These are phyloP conservation scores for Boletellus sp. DNA, from an alignment of 768 basidiomycete species.

Conservation along the genomic window DNA sequence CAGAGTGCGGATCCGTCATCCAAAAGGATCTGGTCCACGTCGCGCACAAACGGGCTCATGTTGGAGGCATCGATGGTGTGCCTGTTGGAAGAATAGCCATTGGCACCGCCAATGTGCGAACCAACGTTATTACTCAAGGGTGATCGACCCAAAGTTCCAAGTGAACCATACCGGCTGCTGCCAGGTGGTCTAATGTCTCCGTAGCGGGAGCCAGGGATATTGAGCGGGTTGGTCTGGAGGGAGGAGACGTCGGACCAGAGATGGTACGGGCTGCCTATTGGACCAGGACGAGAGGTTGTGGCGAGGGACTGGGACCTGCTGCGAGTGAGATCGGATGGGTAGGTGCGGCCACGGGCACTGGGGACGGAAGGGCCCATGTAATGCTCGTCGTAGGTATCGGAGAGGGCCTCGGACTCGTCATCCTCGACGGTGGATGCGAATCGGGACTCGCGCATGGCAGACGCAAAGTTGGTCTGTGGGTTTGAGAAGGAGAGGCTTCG, in stretches of 20 bases:
- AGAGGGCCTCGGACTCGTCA: conserved; percentile 65
- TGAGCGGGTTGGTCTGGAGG: conserved; percentile 51
- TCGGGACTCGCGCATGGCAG: conserved; percentile 60
- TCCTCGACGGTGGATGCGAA: conserved; percentile 82
- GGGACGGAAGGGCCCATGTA: conserved; percentile 44
- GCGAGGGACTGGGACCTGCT: conserved; percentile 79
- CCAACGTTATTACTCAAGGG: conserved; percentile 50
- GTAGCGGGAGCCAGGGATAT: conserved; percentile 50
- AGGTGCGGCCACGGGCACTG: conserved; percentile 51
- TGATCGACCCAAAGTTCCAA: conserved; percentile 54
- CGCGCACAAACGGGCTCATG: conserved; percentile 82
- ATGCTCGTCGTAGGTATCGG: conserved; percentile 61
- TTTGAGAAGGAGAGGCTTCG: conserved; percentile 69
- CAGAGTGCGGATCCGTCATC: conserved; percentile 75
- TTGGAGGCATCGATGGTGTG: conserved; percentile 60
- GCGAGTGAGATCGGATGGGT: conserved; percentile 59
- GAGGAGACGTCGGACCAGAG: conserved; percentile 58
- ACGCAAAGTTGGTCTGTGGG: conserved; percentile 53
- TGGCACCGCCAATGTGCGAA: conserved; percentile 44
- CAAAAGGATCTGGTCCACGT: conserved; percentile 72
- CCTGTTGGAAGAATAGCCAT: conserved; percentile 44
- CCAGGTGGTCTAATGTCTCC: conserved; percentile 62
- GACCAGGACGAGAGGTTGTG: conserved; percentile 48
- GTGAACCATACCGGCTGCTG: conserved; percentile 60
- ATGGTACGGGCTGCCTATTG: conserved; percentile 46